phyloP scores from a whole-genome alignment of 352 stramenopile species.

The Blastocystis sp. region DNA sequence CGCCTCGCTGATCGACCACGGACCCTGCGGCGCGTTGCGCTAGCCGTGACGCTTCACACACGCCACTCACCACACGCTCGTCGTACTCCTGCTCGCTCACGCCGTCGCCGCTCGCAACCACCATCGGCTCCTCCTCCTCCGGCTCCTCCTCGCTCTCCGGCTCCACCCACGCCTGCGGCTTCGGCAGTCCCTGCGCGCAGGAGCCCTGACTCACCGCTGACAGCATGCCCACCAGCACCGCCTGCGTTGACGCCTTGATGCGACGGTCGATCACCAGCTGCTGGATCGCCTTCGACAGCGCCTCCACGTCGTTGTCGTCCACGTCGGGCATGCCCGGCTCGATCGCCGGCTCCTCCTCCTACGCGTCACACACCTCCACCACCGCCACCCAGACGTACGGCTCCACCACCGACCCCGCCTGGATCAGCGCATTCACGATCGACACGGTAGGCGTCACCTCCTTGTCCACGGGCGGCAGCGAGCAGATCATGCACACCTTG shows the following conservation, averaged over 20 bases:
- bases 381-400: slow-evolving; percentile 50
- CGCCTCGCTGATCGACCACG: background rate
- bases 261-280: slow-evolving; percentile 8
- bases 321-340: slow-evolving; percentile 30
- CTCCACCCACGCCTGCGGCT: slow-evolving; percentile 60
- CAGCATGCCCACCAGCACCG: slow-evolving; percentile 56
- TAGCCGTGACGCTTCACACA: background rate
- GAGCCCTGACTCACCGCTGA: slow-evolving; percentile 48
- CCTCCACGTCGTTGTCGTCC: slow-evolving; percentile 29
- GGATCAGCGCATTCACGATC: slow-evolving; percentile 48
- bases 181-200: background rate
- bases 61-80: background rate
- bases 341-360: background rate
- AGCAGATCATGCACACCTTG: slow-evolving; percentile 70
- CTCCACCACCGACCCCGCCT: slow-evolving; percentile 30
- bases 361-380: background rate
- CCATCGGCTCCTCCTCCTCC: slow-evolving; percentile 41
- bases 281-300: background rate
- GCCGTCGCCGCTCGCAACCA: background rate
- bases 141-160: slow-evolving; percentile 59
- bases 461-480: slow-evolving; percentile 58
- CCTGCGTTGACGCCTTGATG: slow-evolving; percentile 51
- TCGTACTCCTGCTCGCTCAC: slow-evolving; percentile 13
- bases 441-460: slow-evolving; percentile 48
- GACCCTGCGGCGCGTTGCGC: background rate